Evolutionary conservation across 2,329 filamentous ascomycete genomes (phyloP).

Genomic region (Botrytis byssoidea): DNA sequence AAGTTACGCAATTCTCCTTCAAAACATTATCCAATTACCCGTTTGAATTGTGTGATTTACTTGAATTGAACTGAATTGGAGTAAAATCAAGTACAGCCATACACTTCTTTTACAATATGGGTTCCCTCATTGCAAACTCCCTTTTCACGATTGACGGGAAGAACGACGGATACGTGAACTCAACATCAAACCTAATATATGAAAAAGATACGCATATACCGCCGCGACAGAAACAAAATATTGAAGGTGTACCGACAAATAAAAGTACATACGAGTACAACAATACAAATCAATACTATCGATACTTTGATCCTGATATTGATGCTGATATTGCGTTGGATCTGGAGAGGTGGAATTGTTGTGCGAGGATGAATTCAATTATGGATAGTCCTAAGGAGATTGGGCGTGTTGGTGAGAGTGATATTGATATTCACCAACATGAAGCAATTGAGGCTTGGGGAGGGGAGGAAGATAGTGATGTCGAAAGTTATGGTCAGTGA

Average conservation of each 20-base stretch:
- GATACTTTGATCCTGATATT: background rate
- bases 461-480: constrained; percentile 2
- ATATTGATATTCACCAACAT: background rate
- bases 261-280: too few relatives aligned
- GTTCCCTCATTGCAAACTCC: background rate
- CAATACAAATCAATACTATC: background rate
- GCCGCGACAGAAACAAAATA: background rate
- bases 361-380: constrained; percentile 16
- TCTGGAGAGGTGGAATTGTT: constrained; percentile 19
- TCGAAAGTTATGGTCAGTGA: constrained; percentile 17
- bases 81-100: background rate
- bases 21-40: background rate
- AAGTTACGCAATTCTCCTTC: background rate
- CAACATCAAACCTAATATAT: background rate
- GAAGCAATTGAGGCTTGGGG: constrained; percentile 7
- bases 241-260: background rate
- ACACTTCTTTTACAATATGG: background rate
- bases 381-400: background rate
- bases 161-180: background rate
- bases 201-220: background rate
- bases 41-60: background rate
- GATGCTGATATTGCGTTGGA: background rate
- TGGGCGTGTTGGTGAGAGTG: too few relatives aligned
- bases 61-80: background rate
- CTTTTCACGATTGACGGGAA: background rate